Conservation (phyloP, 306 rosid species). For the Malus sylvestris region DNA sequence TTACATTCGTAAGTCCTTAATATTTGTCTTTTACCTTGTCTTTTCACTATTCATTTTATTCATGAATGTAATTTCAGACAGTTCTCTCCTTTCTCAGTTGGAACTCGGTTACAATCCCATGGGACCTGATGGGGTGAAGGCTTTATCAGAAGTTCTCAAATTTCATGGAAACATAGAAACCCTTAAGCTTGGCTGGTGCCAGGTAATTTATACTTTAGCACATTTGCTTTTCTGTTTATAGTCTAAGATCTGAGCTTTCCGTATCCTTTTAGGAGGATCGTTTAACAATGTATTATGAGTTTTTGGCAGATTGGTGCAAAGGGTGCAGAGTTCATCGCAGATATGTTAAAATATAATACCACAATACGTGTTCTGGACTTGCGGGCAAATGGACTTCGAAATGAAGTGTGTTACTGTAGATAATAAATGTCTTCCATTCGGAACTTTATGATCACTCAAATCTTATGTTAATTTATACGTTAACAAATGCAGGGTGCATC, state of each 20-base stretch:
- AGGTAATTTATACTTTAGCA: conserved; percentile 40
- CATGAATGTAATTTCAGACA: neutral
- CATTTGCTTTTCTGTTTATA: neutral
- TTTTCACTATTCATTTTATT: neutral
- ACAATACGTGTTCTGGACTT: conserved; percentile 81
- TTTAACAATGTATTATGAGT: conserved; percentile 5
- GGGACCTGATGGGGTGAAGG: conserved; percentile 95
- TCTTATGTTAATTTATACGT: conserved; percentile 6
- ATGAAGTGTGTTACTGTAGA: conserved; percentile 54
- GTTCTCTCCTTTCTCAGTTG: conserved; percentile 40
- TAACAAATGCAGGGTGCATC: conserved; percentile 67
- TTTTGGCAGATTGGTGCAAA: conserved; percentile 80
- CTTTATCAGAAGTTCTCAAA: conserved; percentile 80
- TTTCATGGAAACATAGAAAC: conserved; percentile 75
- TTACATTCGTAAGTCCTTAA: conserved; percentile 60
- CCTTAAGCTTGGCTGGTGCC: conserved; percentile 99
- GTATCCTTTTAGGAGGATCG: neutral
- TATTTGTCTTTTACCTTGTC: neutral
- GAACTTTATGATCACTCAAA: neutral
- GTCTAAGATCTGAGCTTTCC: neutral
- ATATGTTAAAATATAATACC: conserved; percentile 82
- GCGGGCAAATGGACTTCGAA: conserved; percentile 85
- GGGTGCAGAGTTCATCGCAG: conserved; percentile 84
- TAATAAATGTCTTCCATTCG: neutral
- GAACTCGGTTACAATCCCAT: conserved; percentile 92